Evolutionary conservation across 176 grass and related monocot genomes (phyloP).

Genomic region (Otatea glauca): DNA sequence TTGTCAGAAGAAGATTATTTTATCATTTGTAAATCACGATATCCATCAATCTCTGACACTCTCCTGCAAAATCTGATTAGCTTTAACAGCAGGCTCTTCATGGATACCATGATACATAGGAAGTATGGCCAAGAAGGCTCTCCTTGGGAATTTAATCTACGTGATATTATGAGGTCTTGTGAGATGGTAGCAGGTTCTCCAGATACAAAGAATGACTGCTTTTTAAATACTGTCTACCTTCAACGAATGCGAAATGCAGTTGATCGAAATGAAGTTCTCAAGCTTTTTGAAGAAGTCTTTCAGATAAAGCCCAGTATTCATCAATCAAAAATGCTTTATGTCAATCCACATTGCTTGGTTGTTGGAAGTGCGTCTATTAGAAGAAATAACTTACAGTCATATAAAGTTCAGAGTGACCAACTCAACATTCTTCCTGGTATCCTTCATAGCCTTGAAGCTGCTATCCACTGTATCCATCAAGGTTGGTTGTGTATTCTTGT

Average conservation of each 20-base stretch:
- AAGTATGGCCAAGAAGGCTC: slow-evolving; percentile 92
- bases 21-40: slow-evolving; percentile 68
- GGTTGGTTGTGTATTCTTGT: slow-evolving; percentile 93
- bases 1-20: slow-evolving; percentile 84
- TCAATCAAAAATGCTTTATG: slow-evolving; percentile 67
- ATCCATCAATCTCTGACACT: slow-evolving; percentile 51
- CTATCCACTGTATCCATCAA: slow-evolving; percentile 76
- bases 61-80: slow-evolving; percentile 73
- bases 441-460: slow-evolving; percentile 75
- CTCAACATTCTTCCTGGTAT: slow-evolving; percentile 75
- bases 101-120: slow-evolving; percentile 81
- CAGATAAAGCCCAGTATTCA: slow-evolving; percentile 52
- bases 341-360: slow-evolving; percentile 67
- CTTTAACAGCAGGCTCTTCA: slow-evolving; percentile 76
- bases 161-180: slow-evolving; percentile 92
- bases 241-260: slow-evolving; percentile 81
- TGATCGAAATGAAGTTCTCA: slow-evolving; percentile 80
- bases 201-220: slow-evolving; percentile 59
- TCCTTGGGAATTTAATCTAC: slow-evolving; percentile 99
- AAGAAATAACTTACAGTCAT: slow-evolving; percentile 68
- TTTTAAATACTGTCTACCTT: slow-evolving; percentile 89
- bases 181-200: slow-evolving; percentile 64
- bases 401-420: slow-evolving; percentile 62
- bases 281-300: slow-evolving; percentile 84
- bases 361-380: slow-evolving; percentile 70